phyloP scores from a whole-genome alignment of 495 filamentous ascomycete species.

The Neurospora sp. region DNA sequence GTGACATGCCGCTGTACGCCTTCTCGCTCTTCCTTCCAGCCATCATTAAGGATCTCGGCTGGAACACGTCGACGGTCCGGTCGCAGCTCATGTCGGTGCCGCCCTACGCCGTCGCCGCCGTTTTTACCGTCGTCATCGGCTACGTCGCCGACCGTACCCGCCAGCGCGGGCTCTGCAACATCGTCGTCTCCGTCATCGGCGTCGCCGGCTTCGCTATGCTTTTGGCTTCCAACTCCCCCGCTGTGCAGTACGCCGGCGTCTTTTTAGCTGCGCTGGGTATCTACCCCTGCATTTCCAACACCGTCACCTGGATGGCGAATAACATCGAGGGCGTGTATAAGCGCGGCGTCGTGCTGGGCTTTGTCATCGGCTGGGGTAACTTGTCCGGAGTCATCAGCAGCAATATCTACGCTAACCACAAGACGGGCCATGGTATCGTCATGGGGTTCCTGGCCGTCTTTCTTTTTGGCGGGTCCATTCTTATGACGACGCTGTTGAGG shows the following conservation, averaged over 20 bases:
- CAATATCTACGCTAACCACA: slow-evolving; percentile 51
- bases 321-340: slow-evolving; percentile 92
- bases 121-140: slow-evolving; percentile 67
- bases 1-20: slow-evolving; percentile 67
- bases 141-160: slow-evolving; percentile 70
- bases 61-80: slow-evolving; percentile 43
- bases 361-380: slow-evolving; percentile 91
- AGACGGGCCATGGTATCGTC: slow-evolving; percentile 36
- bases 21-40: slow-evolving; percentile 86
- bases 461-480: slow-evolving; percentile 41
- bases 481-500: slow-evolving; percentile 56
- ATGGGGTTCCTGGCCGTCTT: slow-evolving; percentile 41
- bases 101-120: slow-evolving; percentile 73
- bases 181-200: slow-evolving; percentile 57
- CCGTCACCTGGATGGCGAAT: slow-evolving; percentile 80
- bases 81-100: slow-evolving; percentile 81
- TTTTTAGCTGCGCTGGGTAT: slow-evolving; percentile 86
- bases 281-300: slow-evolving; percentile 87
- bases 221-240: slow-evolving; percentile 46
- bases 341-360: slow-evolving; percentile 73
- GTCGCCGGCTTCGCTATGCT: slow-evolving; percentile 75
- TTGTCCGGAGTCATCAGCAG: slow-evolving; percentile 76
- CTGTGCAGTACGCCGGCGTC: slow-evolving; percentile 68
- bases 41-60: slow-evolving; percentile 71
- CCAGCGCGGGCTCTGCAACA: slow-evolving; percentile 75